Evolutionary conservation across 225 moss, liverwort and hornwort genomes (phyloP).

Genomic region (Thuidium tamariscinum): DNA sequence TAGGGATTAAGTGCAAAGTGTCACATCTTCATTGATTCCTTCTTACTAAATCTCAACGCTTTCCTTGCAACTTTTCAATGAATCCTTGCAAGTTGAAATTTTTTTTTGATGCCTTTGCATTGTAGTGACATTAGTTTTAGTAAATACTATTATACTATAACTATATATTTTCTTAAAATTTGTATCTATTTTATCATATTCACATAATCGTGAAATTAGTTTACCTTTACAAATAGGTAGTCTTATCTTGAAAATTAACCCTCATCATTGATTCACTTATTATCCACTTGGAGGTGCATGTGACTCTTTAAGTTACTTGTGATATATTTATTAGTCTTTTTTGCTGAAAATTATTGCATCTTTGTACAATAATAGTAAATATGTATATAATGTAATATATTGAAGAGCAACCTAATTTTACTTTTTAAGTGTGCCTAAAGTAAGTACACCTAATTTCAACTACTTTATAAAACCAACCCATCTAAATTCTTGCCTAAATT

Average conservation of each 20-base stretch:
- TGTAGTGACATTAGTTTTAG: accelerated
- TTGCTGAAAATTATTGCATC: background rate
- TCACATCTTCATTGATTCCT: accelerated
- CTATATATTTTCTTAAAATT: background rate
- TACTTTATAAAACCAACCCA: too few relatives aligned
- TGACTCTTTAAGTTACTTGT: accelerated
- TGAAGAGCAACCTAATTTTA: background rate
- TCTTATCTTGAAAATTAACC: background rate
- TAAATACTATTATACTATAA: too few relatives aligned
- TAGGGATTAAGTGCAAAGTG: background rate
- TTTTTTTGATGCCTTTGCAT: background rate
- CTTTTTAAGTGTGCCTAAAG: too few relatives aligned
- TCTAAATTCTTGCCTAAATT: too few relatives aligned
- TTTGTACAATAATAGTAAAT: background rate
- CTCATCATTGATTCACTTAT: background rate
- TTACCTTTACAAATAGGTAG: background rate
- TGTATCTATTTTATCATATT: accelerated
- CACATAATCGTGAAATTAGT: background rate
- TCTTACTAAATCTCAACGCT: too few relatives aligned
- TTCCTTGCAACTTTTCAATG: accelerated
- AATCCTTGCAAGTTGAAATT: background rate
- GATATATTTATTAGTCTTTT: background rate
- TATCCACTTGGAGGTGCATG: background rate
- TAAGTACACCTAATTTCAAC: too few relatives aligned
- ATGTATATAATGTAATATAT: background rate